These are phyloP conservation scores for Phylloporus sp. DNA, from an alignment of 768 basidiomycete species.

Conservation along the genomic window DNA sequence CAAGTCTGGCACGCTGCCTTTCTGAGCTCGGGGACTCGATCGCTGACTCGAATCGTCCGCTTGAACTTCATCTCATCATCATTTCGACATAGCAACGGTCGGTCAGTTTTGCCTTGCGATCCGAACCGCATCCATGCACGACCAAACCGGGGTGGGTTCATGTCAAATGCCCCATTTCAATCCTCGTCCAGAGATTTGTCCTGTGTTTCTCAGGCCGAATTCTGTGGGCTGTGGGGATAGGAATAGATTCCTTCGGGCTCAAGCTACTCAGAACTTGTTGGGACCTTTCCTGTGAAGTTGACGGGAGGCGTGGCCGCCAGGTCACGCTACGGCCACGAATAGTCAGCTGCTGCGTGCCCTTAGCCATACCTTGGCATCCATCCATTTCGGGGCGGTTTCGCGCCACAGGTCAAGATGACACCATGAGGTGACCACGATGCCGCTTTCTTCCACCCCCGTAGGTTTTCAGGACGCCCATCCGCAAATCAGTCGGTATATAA, in stretches of 20 bases:
- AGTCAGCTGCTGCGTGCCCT: conserved; percentile 24
- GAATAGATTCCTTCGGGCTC: conserved; percentile 21
- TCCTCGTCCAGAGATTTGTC: conserved; percentile 16
- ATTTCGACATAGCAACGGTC: conserved; percentile 24
- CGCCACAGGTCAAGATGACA: conserved; percentile 29
- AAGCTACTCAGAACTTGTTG: conserved; percentile 12
- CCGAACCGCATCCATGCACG: conserved; percentile 9
- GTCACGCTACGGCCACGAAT: conserved; percentile 15
- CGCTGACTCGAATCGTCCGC: conserved; percentile 22
- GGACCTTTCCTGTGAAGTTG: conserved; percentile 18
- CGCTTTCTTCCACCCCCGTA: conserved; percentile 26
- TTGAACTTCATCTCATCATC: conserved; percentile 11
- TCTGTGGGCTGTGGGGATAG: conserved; percentile 22
- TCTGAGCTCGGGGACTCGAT: conserved; percentile 27
- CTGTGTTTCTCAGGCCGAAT: conserved; percentile 21
- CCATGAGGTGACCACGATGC: conserved; percentile 35
- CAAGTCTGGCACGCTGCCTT: conserved; percentile 20
- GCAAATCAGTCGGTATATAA: conserved; percentile 32
- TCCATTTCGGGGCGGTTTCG: conserved; percentile 27
- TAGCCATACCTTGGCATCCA: conserved; percentile 21
- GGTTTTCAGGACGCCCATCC: conserved; percentile 19
- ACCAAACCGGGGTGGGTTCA: conserved; percentile 18
- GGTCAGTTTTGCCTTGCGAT: conserved; percentile 6
- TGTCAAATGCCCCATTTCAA: conserved; percentile 20
- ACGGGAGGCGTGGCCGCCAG: conserved; percentile 15